Evolutionary conservation across 2,329 filamentous ascomycete species (phyloP).

Genomic region (Penicillium sp.): DNA sequence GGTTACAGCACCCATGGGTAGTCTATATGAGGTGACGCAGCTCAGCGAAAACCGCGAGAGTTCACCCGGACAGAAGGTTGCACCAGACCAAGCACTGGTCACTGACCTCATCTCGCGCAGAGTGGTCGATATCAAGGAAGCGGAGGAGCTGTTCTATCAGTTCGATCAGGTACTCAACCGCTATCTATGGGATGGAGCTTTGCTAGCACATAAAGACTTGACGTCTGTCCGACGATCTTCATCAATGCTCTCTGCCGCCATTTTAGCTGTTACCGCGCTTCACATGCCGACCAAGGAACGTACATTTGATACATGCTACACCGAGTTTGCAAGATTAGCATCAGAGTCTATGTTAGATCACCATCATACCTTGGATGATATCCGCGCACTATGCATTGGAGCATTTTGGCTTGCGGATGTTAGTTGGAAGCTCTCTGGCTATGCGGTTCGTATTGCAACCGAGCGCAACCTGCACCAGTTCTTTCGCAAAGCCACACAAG

Average conservation of each 20-base stretch:
- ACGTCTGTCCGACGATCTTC: slow-evolving; percentile 48
- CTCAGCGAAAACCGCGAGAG: slow-evolving; percentile 37
- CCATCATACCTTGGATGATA: slow-evolving; percentile 50
- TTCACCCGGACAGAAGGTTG: slow-evolving; percentile 31
- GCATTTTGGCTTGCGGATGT: slow-evolving; percentile 57
- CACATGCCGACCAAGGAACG: slow-evolving; percentile 49
- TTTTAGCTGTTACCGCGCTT: slow-evolving; percentile 51
- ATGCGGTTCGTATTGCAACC: slow-evolving; percentile 43
- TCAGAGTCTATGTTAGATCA: slow-evolving; percentile 53
- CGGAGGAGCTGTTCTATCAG: slow-evolving; percentile 42
- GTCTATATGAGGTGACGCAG: slow-evolving; percentile 50
- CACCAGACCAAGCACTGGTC: slow-evolving; percentile 35
- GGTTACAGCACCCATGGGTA: slow-evolving; percentile 47
- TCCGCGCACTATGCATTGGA: slow-evolving; percentile 54
- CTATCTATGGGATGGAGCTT: slow-evolving; percentile 44
- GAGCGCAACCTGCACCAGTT: slow-evolving; percentile 45
- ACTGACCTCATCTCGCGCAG: slow-evolving; percentile 54
- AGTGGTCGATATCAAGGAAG: slow-evolving; percentile 44
- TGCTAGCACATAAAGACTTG: slow-evolving; percentile 47
- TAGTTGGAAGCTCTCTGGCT: slow-evolving; percentile 47
- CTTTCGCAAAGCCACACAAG: slow-evolving; percentile 40
- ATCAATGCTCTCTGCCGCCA: slow-evolving; percentile 41
- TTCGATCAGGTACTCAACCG: slow-evolving; percentile 43
- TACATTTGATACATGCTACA: slow-evolving; percentile 50
- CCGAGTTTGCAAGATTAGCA: slow-evolving; percentile 53